Base-by-base conservation (phyloP, 2,329 filamentous ascomycete genomes). In the Talaromyces sp. region DNA sequence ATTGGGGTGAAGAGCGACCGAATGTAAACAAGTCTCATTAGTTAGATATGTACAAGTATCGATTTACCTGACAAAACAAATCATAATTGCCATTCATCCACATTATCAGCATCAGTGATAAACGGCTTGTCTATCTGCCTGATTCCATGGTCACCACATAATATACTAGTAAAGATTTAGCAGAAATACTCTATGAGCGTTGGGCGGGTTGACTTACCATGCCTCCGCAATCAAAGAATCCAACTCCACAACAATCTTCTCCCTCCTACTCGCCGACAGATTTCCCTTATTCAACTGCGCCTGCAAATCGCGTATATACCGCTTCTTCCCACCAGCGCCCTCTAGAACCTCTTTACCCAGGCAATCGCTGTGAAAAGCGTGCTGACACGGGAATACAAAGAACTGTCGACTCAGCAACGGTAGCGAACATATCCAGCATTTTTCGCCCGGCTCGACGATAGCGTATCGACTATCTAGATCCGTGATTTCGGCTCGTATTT, bases 351-450 rank as follows among this genome's bases (percentile, higher is more conserved):
- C 90, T 72, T 87, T 89, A 0, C 92, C 94, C 58, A 99, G 80
- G 76, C 95, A 99, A 75, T 99, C 95, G 49, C 91, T 94, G 77
- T 99, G 95, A 74, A 99, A 99, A 3, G 93, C 91, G 78, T 99
- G 95, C 81, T 99, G 95, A 77, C 95, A 99, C 0, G 95, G 95
- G 70, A 99, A 99, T 19, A 99, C 95, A 71, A 98, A 99, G 79
- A 99, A 99, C 72, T 97, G 93, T 62, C 93, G 82, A 73, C 91
- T 93, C 17, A 99, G 84, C 62, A 99, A 80, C 10, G 95, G 95
- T 64, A 98, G 79, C 0, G 89, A 87, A 74, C 95, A 99, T 2
- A 90, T 87, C 80, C 94, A 96, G 78, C 95, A 99, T 74, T 92
- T 89, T 82, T 99, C 95, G 0, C 95, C 95, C 0, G 95, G 94